phyloP scores from a whole-genome alignment of 495 filamentous ascomycete genomes.

The Oidiodendron maius region DNA sequence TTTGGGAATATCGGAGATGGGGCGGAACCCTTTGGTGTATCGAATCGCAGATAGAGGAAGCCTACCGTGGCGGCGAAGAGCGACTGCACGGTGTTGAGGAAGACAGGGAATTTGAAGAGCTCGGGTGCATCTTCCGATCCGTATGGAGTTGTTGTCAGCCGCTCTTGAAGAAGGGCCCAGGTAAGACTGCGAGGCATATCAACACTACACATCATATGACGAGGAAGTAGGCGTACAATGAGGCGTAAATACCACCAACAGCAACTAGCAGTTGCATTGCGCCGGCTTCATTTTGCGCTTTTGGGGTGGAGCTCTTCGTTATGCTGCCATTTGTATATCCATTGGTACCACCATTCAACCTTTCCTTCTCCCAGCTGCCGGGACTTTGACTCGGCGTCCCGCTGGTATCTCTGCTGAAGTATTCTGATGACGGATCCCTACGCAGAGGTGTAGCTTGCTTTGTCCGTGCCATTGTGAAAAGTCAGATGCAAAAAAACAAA shows the following conservation, averaged over 20 bases:
- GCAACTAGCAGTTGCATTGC: constrained; percentile 74
- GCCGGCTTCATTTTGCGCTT: constrained; percentile 39
- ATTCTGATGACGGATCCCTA: constrained; percentile 60
- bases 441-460: constrained; percentile 65
- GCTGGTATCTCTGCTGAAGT: constrained; percentile 33
- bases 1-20: constrained; percentile 71
- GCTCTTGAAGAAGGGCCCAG: constrained; percentile 95
- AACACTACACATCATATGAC: neutral
- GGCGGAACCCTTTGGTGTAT: constrained; percentile 44
- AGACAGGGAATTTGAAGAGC: constrained; percentile 85
- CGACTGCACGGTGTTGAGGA: constrained; percentile 95
- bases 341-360: constrained; percentile 38
- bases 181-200: constrained; percentile 58
- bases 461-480: constrained; percentile 55
- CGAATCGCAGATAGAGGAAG: constrained; percentile 69
- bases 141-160: constrained; percentile 93
- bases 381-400: constrained; percentile 17
- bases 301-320: constrained; percentile 17
- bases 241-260: constrained; percentile 89
- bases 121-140: constrained; percentile 51
- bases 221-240: constrained; percentile 63
- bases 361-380: constrained; percentile 23
- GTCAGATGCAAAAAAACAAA: constrained; percentile 1
- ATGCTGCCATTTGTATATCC: constrained; percentile 30
- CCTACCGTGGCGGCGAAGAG: constrained; percentile 79